Conservation (phyloP, 2,329 filamentous ascomycete species). For the Cercospora citrullina region DNA sequence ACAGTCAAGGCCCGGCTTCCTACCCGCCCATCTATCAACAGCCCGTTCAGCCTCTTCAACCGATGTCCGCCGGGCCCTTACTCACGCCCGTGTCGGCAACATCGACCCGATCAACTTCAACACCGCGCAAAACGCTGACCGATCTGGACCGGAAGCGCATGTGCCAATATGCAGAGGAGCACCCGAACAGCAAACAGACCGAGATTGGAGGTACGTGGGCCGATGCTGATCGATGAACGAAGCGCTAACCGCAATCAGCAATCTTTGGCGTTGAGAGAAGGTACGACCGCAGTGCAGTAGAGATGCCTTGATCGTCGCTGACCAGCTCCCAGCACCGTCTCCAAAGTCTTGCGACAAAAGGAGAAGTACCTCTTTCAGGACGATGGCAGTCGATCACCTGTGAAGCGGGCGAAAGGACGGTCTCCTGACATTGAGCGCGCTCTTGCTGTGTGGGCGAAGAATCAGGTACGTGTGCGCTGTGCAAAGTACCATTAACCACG, state of each 20-base stretch:
- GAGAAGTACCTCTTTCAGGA: constrained; percentile 88
- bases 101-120: constrained; percentile 43
- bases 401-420: constrained; percentile 81
- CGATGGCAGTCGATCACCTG: constrained; percentile 74
- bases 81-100: constrained; percentile 55
- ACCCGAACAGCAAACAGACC: constrained; percentile 88
- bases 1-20: constrained; percentile 60
- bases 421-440: constrained; percentile 90
- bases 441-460: constrained; percentile 81
- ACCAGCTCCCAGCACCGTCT: constrained; percentile 74
- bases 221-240: background rate
- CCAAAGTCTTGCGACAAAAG: constrained; percentile 90
- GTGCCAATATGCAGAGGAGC: constrained; percentile 89
- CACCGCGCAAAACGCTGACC: constrained; percentile 70
- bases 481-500: background rate
- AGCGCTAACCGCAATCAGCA: constrained; percentile 52
- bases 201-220: constrained; percentile 77
- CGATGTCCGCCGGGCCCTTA: constrained; percentile 53
- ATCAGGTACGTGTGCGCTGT: constrained; percentile 43
- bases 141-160: constrained; percentile 87
- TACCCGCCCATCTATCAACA: constrained; percentile 64
- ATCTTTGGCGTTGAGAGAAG: constrained; percentile 97
- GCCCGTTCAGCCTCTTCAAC: constrained; percentile 46
- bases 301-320: constrained; percentile 1
- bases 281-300: constrained; percentile 53